These are phyloP conservation scores for Ascochyta rabiei DNA, from an alignment of 2,329 filamentous ascomycete genomes.

Conservation along the genomic window DNA sequence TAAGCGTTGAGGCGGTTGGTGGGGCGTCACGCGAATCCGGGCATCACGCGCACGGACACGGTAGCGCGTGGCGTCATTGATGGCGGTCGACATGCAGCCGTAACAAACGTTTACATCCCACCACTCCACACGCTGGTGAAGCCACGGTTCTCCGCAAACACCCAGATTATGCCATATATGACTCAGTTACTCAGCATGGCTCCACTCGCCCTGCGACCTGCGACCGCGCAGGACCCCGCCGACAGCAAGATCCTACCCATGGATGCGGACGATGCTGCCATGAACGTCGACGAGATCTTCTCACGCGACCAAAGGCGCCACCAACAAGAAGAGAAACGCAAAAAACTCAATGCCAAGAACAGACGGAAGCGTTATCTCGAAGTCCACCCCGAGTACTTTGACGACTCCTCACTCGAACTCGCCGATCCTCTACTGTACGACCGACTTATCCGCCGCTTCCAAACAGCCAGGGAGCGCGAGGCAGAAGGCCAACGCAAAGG, in stretches of 20 bases:
- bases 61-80: slow-evolving; percentile 39
- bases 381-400: slow-evolving; percentile 74
- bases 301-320: slow-evolving; percentile 16
- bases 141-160: neutral
- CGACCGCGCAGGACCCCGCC: slow-evolving; percentile 19
- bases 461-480: slow-evolving; percentile 74
- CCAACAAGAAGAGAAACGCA: slow-evolving; percentile 27
- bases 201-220: slow-evolving; percentile 31
- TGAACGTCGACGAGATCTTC: slow-evolving; percentile 24
- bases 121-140: neutral
- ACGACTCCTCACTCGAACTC: slow-evolving; percentile 63
- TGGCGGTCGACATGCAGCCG: neutral
- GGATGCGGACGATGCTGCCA: slow-evolving; percentile 17
- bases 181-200: slow-evolving; percentile 28
- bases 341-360: slow-evolving; percentile 68
- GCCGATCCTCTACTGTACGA: slow-evolving; percentile 83
- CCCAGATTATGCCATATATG: slow-evolving; percentile 35
- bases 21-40: no score
- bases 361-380: slow-evolving; percentile 78
- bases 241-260: slow-evolving; percentile 8
- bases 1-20: no score
- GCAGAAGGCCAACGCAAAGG: slow-evolving; percentile 75
- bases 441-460: slow-evolving; percentile 76
- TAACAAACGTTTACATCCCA: neutral
- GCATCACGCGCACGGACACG: no score